Percentiles rank a stretch among this genome's conserved stretches.
Evolutionary conservation across 2,329 filamentous ascomycete species (phyloP).

Genomic region (Aureobasidium vineae): DNA sequence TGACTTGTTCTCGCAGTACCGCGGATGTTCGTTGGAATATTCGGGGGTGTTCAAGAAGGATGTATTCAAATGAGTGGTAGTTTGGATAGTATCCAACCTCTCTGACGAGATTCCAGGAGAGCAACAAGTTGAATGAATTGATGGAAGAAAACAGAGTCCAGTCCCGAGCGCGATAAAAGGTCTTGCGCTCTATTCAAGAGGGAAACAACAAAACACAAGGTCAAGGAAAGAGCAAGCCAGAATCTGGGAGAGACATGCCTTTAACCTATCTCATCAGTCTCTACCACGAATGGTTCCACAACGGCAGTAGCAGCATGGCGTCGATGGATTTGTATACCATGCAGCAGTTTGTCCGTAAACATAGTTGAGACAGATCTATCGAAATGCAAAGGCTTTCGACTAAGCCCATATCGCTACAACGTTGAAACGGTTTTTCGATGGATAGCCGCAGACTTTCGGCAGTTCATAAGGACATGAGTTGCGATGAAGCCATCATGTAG

Average conservation of each 20-base stretch:
- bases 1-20: not conserved
- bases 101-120: not conserved
- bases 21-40: too few species aligned
- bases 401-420: not conserved
- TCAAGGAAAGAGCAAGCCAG: not conserved
- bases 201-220: not conserved
- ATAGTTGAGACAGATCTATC: constrained; percentile 10
- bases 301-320: constrained; percentile 16
- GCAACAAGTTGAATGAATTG: not conserved
- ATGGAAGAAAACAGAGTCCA: not conserved
- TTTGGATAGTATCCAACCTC: not conserved
- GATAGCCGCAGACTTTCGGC: not conserved
- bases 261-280: constrained; percentile 1
- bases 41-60: too few species aligned
- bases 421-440: constrained; percentile 8
- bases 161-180: not conserved
- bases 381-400: constrained; percentile 15
- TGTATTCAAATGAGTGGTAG: not conserved
- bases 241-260: not conserved
- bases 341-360: not conserved
- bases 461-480: not conserved
- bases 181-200: not conserved
- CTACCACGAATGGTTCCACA: not conserved
- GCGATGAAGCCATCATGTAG: not conserved
- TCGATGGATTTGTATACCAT: not conserved